Conservation (phyloP, 305 asterid genomes). For the Solanum hybrid region DNA sequence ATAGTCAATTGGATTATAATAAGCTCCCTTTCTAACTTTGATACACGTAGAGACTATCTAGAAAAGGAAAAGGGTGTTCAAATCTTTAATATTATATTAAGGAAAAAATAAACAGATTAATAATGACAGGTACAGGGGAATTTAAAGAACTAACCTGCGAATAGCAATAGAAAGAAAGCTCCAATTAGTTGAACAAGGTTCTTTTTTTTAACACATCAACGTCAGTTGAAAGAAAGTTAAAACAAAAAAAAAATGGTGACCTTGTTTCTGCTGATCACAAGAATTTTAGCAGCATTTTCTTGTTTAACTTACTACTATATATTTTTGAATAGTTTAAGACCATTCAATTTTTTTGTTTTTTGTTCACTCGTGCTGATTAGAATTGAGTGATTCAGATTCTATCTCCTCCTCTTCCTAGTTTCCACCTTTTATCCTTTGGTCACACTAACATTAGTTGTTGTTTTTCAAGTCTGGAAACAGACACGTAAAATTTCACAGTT, state of each 20-base stretch:
- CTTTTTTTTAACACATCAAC: constrained; percentile 14
- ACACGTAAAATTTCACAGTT: not conserved
- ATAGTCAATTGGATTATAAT: constrained; percentile 33
- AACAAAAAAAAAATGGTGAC: not conserved
- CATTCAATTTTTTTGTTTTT: constrained; percentile 11
- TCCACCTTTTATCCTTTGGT: not conserved
- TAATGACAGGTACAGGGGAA: not conserved
- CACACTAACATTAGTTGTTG: not conserved
- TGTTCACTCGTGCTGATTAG: constrained; percentile 6
- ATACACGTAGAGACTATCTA: constrained; percentile 36
- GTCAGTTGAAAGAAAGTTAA: constrained; percentile 12
- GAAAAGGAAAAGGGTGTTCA: constrained; percentile 18
- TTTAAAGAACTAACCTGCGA: constrained; percentile 13
- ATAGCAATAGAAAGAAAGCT: constrained; percentile 9
- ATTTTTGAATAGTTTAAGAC: constrained; percentile 2
- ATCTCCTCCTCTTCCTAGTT: not conserved
- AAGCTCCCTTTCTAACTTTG: constrained; percentile 31
- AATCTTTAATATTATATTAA: constrained; percentile 3
- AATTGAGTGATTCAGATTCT: constrained; percentile 37
- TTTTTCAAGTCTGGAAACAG: not conserved
- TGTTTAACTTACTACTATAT: not conserved
- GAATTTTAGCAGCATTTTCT: not conserved
- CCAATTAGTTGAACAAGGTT: constrained; percentile 6
- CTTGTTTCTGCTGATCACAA: constrained; percentile 18
- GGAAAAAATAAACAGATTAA: not conserved